Evolutionary conservation across 2,329 filamentous ascomycete genomes (phyloP), one percentile per base, ranked within the genome.

Genomic region (Fusarium austroafricanum): DNA sequence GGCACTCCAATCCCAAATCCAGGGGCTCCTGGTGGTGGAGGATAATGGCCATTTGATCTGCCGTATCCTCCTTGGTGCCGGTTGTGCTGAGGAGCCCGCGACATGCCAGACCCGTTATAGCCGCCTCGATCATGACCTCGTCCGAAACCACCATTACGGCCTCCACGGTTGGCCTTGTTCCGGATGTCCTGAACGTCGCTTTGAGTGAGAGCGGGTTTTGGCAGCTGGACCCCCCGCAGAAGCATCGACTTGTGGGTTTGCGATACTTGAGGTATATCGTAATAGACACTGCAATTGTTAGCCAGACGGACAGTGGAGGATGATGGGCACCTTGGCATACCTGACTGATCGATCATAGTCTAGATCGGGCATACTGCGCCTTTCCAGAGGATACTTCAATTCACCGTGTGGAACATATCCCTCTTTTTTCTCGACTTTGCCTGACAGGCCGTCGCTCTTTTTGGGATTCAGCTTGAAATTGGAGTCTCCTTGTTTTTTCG

Each of bases 241-340:
- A 99, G 86, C 92, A 97, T 96, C 8, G 94, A 97, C 77, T 97
- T 97, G 81, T 99, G 96, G 6, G 88, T 83, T 72, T 92, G 87
- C 11, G 83, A 84, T 18, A 88, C 88, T 39, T 86, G 83, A 1
- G 95, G 94, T 80, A 97, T 91, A 43, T 93, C 89, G 76, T 96
- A 99, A 74, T 92, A 83, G 12, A 98, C 94, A 75, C 92, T 97
- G 68, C 8, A 28, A 43, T 14, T 33, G 70, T 81, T 75, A 82
- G 79, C 58, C 38, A 43, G 37, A 20, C 39, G 9, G 20, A 44
- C 21, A 17, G n/a, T 39, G 40, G 23, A 33, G n/a, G 12, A 37
- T 10, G 9, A 17, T 10, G 49, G 54, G 31, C 49, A 35, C 31
- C 31, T 55, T 42, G 53, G 85, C 87, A 79, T 84, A 94, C 90